Percentiles rank a stretch among this genome's conserved stretches.
phyloP scores from a whole-genome alignment of 2,329 filamentous ascomycete genomes.

The Aspergillus tamarii region DNA sequence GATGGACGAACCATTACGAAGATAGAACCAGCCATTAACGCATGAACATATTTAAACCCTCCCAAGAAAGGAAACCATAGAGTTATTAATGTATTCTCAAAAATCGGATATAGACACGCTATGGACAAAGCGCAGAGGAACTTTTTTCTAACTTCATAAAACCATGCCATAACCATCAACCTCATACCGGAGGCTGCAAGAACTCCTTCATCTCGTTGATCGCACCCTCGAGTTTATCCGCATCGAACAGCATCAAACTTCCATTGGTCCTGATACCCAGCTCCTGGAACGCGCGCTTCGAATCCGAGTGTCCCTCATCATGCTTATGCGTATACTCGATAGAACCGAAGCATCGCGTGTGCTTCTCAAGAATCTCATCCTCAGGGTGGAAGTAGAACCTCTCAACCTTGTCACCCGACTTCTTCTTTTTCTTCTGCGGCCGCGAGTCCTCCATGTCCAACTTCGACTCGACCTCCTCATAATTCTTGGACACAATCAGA shows the following conservation, averaged over 20 bases:
- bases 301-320: conserved; percentile 80
- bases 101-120: conserved; percentile 8
- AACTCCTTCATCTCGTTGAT: conserved; percentile 78
- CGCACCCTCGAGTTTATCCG: conserved; percentile 71
- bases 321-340: conserved; percentile 79
- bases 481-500: conserved; percentile 88
- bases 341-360: conserved; percentile 70
- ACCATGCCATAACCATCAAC: conserved; percentile 1
- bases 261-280: conserved; percentile 83
- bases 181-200: conserved; percentile 58
- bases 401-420: conserved; percentile 51
- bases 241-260: conserved; percentile 85
- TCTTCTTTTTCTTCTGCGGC: conserved; percentile 70
- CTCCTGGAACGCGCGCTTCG: conserved; percentile 93
- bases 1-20: not conserved
- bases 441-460: conserved; percentile 68
- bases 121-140: conserved; percentile 5
- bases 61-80: not conserved
- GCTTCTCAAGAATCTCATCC: conserved; percentile 82
- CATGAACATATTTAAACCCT: not conserved
- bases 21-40: not conserved
- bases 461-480: conserved; percentile 81
- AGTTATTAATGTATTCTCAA: conserved; percentile 5
- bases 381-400: conserved; percentile 94
- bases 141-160: conserved; percentile 9